These are phyloP conservation scores for Prunus kanzakura DNA, from an alignment of 306 rosid species.

Conservation along the genomic window DNA sequence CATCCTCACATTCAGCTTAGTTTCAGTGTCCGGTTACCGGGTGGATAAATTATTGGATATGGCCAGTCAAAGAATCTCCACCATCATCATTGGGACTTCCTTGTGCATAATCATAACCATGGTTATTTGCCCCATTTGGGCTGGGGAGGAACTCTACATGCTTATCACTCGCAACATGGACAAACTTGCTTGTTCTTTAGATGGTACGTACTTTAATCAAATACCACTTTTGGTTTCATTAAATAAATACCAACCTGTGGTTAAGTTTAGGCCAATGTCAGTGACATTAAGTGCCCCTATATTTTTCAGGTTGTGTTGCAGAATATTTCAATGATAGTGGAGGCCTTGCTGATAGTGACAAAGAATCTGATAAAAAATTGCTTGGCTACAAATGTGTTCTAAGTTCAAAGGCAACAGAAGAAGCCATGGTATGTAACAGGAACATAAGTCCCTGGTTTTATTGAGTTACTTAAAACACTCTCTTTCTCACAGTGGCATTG, in stretches of 20 bases:
- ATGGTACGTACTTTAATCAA: slow-evolving; percentile 40
- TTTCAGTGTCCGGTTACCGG: slow-evolving; percentile 66
- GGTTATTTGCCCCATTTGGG: slow-evolving; percentile 76
- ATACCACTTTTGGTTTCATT: neutral
- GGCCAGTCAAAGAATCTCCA: slow-evolving; percentile 56
- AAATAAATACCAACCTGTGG: neutral
- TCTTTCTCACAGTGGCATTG: neutral
- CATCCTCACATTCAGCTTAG: slow-evolving; percentile 83
- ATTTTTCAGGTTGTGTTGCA: slow-evolving; percentile 51
- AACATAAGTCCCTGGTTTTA: neutral
- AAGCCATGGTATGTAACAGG: slow-evolving; percentile 47
- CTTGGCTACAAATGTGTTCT: slow-evolving; percentile 67
- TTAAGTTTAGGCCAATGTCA: neutral
- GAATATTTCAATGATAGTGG: slow-evolving; percentile 35
- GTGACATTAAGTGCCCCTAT: neutral
- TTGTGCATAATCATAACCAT: slow-evolving; percentile 56
- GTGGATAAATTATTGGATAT: slow-evolving; percentile 40
- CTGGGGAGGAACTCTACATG: slow-evolving; percentile 65
- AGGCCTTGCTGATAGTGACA: slow-evolving; percentile 14
- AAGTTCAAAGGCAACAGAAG: slow-evolving; percentile 65
- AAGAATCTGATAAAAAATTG: slow-evolving; percentile 34
- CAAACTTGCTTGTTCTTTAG: slow-evolving; percentile 64
- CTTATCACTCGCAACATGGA: slow-evolving; percentile 59
- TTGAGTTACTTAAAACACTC: neutral
- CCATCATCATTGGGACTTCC: slow-evolving; percentile 65